Evolutionary conservation across 179 eudicot genomes (phyloP).

Genomic region (Corrigiola litoralis): DNA sequence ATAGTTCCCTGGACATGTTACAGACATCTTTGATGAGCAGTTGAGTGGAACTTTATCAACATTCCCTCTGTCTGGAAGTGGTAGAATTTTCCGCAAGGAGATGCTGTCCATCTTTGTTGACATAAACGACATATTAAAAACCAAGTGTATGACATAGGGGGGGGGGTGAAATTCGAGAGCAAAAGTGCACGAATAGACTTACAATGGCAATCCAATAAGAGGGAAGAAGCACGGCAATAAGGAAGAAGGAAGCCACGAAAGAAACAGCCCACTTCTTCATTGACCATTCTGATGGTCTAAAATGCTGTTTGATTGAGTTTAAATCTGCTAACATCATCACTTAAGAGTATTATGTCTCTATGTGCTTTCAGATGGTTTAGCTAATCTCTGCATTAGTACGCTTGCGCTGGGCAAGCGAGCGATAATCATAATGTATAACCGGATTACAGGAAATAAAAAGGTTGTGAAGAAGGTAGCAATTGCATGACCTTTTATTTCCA

Average conservation of each 20-base stretch:
- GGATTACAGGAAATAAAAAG: neutral
- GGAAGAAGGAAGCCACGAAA: slow-evolving; percentile 1
- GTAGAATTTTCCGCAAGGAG: neutral
- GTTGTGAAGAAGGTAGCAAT: neutral
- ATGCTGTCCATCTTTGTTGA: neutral
- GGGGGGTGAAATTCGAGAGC: neutral
- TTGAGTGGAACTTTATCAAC: neutral
- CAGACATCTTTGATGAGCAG: slow-evolving; percentile 1
- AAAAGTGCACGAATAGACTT: neutral
- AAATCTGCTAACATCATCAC: neutral
- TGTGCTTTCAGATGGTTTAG: neutral
- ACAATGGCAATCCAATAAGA: slow-evolving; percentile 15
- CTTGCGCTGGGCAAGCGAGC: neutral
- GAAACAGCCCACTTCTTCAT: slow-evolving; percentile 16
- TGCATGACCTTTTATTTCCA: neutral
- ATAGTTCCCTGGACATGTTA: neutral
- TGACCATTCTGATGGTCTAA: slow-evolving; percentile 8
- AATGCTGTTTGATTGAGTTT: neutral
- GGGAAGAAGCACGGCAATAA: slow-evolving; percentile 9
- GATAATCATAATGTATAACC: neutral
- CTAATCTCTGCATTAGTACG: neutral
- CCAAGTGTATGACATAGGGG: neutral
- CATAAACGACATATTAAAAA: neutral
- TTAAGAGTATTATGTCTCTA: neutral
- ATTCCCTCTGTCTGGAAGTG: neutral